phyloP scores from a whole-genome alignment of 169 alveolate species.

The Toxoplasma gondii region DNA sequence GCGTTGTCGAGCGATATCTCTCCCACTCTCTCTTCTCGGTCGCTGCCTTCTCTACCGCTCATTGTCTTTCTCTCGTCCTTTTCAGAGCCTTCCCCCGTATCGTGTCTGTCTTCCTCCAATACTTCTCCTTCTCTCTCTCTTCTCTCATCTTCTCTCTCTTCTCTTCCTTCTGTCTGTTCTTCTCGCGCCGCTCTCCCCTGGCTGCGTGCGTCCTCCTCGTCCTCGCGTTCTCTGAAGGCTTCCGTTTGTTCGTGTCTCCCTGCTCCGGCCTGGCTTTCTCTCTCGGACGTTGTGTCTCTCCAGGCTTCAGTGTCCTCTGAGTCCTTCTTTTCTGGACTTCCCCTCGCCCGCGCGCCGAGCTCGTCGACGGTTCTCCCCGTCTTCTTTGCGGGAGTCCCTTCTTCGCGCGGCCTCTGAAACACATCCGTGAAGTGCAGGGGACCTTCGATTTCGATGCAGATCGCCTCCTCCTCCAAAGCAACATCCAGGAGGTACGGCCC shows the following conservation, averaged over 20 bases:
- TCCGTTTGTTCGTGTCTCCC: not conserved
- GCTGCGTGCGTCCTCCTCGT: not conserved
- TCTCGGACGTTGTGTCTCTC: not conserved
- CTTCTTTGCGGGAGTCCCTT: constrained; percentile 22
- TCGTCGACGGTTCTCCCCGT: not conserved
- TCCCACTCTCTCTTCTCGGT: not conserved
- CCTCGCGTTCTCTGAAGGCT: not conserved
- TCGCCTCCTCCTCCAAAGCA: not conserved
- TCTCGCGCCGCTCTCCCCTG: not conserved
- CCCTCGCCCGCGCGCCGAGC: no score
- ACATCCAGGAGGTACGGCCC: constrained; percentile 44
- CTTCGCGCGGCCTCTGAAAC: not conserved
- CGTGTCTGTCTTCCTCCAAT: not conserved
- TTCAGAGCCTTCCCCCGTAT: no score
- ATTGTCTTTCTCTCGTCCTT: no score
- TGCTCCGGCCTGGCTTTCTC: not conserved
- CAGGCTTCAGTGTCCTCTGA: not conserved
- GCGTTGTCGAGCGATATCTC: not conserved
- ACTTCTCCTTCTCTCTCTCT: not conserved
- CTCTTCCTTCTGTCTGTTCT: not conserved
- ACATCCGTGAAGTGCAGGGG: constrained; percentile 43
- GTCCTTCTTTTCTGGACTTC: constrained; percentile 19
- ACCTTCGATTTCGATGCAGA: constrained; percentile 48
- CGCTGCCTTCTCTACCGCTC: not conserved
- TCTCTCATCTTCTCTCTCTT: not conserved